Evolutionary conservation across 2,329 filamentous ascomycete species (phyloP).

Genomic region (Calonectria fujianensis): DNA sequence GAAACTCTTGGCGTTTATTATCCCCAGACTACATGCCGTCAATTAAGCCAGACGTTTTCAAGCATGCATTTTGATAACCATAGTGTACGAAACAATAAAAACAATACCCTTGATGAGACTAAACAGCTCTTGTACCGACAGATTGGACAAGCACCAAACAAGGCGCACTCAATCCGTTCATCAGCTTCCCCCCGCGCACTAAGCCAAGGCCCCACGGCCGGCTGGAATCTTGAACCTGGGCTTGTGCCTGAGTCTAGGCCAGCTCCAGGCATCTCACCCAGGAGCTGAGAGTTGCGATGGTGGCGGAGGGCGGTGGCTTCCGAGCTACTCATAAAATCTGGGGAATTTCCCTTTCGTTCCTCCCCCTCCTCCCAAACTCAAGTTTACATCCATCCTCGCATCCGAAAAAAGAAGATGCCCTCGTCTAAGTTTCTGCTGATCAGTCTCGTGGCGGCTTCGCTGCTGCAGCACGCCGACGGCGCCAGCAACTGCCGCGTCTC

Average conservation of each 20-base stretch:
- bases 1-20: background rate
- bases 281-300: background rate
- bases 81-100: too few species aligned
- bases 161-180: background rate
- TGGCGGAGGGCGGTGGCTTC: conserved; percentile 15
- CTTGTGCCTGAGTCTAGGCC: conserved; percentile 19
- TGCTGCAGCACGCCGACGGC: background rate
- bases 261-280: background rate
- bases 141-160: background rate
- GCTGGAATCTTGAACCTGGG: background rate
- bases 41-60: background rate
- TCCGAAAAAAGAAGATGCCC: background rate
- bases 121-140: background rate
- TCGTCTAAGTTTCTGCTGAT: background rate
- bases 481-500: background rate
- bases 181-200: conserved; percentile 7
- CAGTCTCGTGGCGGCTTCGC: background rate
- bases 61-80: background rate
- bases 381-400: background rate
- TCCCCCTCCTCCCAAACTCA: background rate
- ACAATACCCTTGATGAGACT: too few species aligned
- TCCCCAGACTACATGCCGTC: background rate
- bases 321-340: conserved; percentile 18
- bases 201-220: background rate
- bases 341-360: background rate